Evolutionary conservation across 2,329 filamentous ascomycete genomes (phyloP), one percentile per base, ranked within the genome.

Genomic region (Pezicula neosporulosa): DNA sequence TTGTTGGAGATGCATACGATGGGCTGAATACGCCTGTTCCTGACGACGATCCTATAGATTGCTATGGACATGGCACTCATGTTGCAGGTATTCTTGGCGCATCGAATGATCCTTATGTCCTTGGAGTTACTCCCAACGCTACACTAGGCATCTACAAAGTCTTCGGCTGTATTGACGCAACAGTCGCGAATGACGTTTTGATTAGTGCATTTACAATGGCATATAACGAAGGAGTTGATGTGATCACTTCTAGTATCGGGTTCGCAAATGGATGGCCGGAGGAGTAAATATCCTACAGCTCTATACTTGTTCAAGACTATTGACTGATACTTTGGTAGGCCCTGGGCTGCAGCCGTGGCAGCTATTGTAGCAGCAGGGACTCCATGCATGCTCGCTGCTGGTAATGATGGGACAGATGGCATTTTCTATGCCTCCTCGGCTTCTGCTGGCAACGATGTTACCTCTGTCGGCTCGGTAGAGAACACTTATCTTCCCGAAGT

Each of bases 81-180:
- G 67, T 68, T 28, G 64, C 72, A 30, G 71, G 71, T 48, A 70
- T 69, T 33, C 68, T 73, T 39, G 71, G 16, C 15, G 41, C 41
- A 18, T 19, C 16, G 15, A 27, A 43, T 24, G 21, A 43, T 43
- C 41, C 41, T 21, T 43, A 21, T 21, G 21, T 21, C 2, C 21
- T 50, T 36, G 33, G 52, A 24, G 49, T 49, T 28, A 47, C 47
- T 36, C 51, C 51, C 0, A 47, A 47, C 13, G 51, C 51, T 10
- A 46, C 42, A 4, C 41, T 53, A 12, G 19, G 44, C 16, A 30
- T 47, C n/a, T 52, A 52, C 50, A 52, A 49, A n/a, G 50, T 52
- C 13, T 48, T 52, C 37, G 50, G 16, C 12, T 52, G 46, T 19
- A 37, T 38, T 19, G 48, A 44, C n/a, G 28, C n/a, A 16, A 21